Evolutionary conservation across 129 eudicot species (phyloP), one percentile per base, ranked within the genome.

Genomic region (Tagetes patula): DNA sequence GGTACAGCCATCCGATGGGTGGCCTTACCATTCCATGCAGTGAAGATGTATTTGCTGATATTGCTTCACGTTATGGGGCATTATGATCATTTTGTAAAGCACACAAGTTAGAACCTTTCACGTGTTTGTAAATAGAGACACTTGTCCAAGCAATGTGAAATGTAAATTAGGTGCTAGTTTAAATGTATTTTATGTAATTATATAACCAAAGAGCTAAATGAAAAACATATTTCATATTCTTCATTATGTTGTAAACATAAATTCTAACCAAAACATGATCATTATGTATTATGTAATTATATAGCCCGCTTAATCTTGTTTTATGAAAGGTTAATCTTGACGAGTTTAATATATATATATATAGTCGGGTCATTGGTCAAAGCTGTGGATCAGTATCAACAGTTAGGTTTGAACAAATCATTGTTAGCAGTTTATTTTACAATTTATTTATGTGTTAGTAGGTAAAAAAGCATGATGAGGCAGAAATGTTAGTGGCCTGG

Each of bases 31-130:
- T 50, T 50, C 56, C 56, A 50, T 50, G 56, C 1, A 50, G 31
- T 3, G 56, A 50, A 50, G 56, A 50, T 2, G 5, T 50, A 50
- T 50, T 50, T 50, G 31, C 8, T 4, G 56, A 50, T 50, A n/a
- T 72, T 6, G 45, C 49, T 14, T 65, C 63, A 65, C 31, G 48
- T 46, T 62, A 33, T 5, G 67, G 45, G 3, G 77, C 41, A 13
- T 46, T 60, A 11, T 73, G 10, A 61, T 43, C 2, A 20, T 52
- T 52, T 52, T 14, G 59, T 52, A 52, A 43, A 42, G 47, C 2
- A 1, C 47, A 6, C 8, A 12, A 47, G 11, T 4, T 43, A 43
- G 47, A 1, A 47, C 52, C 52, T 10, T 9, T 47, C 52, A 47
- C 52, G 11, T 47, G 52, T 47, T 47, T 47, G 52, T 47, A 47